Base-by-base conservation (phyloP, 73 alveolate species). In the Stentor roeselii region DNA sequence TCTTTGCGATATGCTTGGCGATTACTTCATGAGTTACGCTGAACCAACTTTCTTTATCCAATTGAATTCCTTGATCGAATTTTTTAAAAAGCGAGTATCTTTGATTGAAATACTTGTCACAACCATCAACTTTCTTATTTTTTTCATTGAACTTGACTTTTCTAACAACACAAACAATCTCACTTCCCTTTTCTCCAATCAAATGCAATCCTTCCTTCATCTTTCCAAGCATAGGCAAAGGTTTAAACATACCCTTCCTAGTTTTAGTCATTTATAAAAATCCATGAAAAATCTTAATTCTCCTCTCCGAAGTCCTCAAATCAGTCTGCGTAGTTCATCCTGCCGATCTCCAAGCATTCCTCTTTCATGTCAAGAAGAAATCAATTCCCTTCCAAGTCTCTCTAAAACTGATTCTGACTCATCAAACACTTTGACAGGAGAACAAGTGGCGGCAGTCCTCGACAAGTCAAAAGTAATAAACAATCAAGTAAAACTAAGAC, bases 1-100 rank as follows among this genome's bases (percentile, higher is more conserved):
- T 15, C 30, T 76, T 31, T 34, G 98, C 96, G 34, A 94, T 91
- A 60, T 95, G 95, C 84, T 95, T 92, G 1, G 97, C 97, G 21
- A 95, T 88, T 39, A 85, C 76, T 86, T 95, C 99, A 3, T 97
- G 99, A 3, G 99, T 95, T 6, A 93, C 97, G 39, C 98, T 93
- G 87, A 89, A 95, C 98, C 99, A 95, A 34, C 99, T 92, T 86
- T 95, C 99, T 60, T 95, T 90, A 82, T 95, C 98, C 84, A 95
- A 91, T 86, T 91, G 78, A 67, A 95, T 93, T 3, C 99, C 99
- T 60, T 88, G 87, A 85, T 95, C 99, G 75, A 77, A 95, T 88
- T 93, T 95, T 11, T 96, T 89, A 87, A 93, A 95, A 77, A 93
- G 82, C 88, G 92, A 89, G 84, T 93, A 93, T 84, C 99, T 94